Evolutionary conservation across 371 early-diverging fungal genomes (phyloP), one percentile per base, ranked within the genome.

Genomic region (Basidiobolus meristosporus): DNA sequence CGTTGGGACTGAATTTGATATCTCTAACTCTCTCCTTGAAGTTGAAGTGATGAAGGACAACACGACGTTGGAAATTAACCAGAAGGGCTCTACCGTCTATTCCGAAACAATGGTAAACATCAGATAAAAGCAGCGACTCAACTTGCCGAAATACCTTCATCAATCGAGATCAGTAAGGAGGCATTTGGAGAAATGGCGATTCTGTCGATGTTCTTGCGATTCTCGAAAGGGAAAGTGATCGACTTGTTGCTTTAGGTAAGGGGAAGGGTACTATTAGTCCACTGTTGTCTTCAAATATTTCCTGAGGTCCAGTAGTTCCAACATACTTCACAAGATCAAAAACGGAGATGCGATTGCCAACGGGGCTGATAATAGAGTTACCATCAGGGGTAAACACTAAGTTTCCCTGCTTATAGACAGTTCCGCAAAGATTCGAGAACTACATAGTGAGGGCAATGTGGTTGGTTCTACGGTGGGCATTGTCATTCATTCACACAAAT

Each of bases 391-490:
- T 85, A 56, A 89, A 98, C 23, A 88, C 58, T 31, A 96, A 56
- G 60, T 95, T 96, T 22, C 96, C 98, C 45, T 77, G 69, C 46
- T 80, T 80, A 60, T 93, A 98, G 12, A 92, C 95, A 9, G 95
- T 87, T 22, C 98, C 98, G 53, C 84, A 85, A 40, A 92, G 60
- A 54, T 90, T 89, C 28, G 89, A 79, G 53, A 92, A 90, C 77
- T 83, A 49, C 26, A 3, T 9, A 26, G 9, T 5, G 26, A 26
- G 26, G 3, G 9, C 9, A 26, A 26, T 5, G 26, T 26, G 26
- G 26, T 26, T 26, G 9, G 26, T 3, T 26, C 9, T 9, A 9
- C 26, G 5, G 3, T 3, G 9, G 26, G 26, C 9, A 26, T 26
- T 3, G 26, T 26, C 9, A 5, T 3, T 9, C 3, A 26, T 5